Conservation (phyloP, 192 early-diverging fungal genomes). For the Backusella liffmaniae region DNA sequence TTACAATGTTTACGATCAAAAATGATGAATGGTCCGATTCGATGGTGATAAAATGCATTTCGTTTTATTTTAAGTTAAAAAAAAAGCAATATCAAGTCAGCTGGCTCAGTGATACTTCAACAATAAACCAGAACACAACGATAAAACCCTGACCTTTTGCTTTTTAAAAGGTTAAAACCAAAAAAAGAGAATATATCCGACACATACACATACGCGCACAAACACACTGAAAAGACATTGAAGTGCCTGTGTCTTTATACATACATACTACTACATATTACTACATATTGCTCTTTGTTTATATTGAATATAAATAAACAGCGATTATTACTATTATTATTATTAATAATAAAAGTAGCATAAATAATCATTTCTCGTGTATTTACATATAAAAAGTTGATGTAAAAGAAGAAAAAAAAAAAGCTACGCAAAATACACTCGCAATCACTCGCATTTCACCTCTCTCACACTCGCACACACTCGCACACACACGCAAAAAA, state of each 20-base stretch:
- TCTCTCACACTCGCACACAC: background rate
- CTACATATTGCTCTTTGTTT: background rate
- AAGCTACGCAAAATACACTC: background rate
- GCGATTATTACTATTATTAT: background rate
- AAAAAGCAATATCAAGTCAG: background rate
- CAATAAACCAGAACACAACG: background rate
- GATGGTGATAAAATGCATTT: background rate
- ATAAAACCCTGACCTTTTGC: constrained; percentile 5
- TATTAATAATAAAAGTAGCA: background rate
- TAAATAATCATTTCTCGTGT: background rate
- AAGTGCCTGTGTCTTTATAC: background rate
- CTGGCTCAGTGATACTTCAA: background rate
- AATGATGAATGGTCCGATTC: background rate
- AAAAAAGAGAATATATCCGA: background rate
- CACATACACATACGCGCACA: background rate
- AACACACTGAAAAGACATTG: background rate
- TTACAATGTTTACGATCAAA: background rate
- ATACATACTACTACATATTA: background rate
- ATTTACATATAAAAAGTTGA: background rate
- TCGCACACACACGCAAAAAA: background rate
- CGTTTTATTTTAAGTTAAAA: background rate
- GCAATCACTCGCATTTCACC: background rate
- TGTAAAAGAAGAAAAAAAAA: background rate
- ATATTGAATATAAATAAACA: background rate
- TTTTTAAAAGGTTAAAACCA: background rate